Conservation (phyloP, 345 rosid species). For the Orychophragmus violaceus region DNA sequence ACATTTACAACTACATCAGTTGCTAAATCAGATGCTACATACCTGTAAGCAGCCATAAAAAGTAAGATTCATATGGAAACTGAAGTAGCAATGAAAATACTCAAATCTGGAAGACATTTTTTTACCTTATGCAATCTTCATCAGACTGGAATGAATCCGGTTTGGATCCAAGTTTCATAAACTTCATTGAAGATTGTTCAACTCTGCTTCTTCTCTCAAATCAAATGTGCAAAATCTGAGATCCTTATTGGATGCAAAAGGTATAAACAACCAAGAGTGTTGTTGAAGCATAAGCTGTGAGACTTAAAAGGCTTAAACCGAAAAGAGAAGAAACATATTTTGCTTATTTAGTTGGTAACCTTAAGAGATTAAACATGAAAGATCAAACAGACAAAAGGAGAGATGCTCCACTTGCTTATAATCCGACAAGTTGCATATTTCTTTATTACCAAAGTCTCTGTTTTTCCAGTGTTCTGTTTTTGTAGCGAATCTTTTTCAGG, state of each 20-base stretch:
- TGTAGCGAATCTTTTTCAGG: slow-evolving; percentile 27
- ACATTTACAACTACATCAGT: slow-evolving; percentile 51
- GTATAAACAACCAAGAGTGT: slow-evolving; percentile 19
- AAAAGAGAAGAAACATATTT: slow-evolving; percentile 22
- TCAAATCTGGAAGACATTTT: not conserved
- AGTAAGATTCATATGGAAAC: not conserved
- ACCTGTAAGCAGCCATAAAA: slow-evolving; percentile 30
- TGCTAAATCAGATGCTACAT: slow-evolving; percentile 58
- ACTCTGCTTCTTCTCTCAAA: not conserved
- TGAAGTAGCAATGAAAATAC: not conserved
- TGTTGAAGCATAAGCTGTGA: slow-evolving; percentile 26
- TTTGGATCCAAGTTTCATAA: slow-evolving; percentile 91
- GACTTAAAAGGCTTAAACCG: slow-evolving; percentile 14
- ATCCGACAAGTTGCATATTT: slow-evolving; percentile 23
- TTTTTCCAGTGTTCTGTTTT: not conserved
- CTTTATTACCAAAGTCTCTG: slow-evolving; percentile 21
- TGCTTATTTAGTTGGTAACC: slow-evolving; percentile 17
- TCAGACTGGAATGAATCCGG: slow-evolving; percentile 72
- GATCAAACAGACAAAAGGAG: not conserved
- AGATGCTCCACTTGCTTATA: slow-evolving; percentile 19
- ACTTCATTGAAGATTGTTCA: slow-evolving; percentile 49
- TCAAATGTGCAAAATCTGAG: slow-evolving; percentile 23
- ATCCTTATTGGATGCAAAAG: slow-evolving; percentile 32
- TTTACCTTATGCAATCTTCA: slow-evolving; percentile 53
- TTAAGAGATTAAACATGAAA: slow-evolving; percentile 6